These are phyloP conservation scores for Xylaria sp. DNA, from an alignment of 2,329 filamentous ascomycete species.

Conservation along the genomic window DNA sequence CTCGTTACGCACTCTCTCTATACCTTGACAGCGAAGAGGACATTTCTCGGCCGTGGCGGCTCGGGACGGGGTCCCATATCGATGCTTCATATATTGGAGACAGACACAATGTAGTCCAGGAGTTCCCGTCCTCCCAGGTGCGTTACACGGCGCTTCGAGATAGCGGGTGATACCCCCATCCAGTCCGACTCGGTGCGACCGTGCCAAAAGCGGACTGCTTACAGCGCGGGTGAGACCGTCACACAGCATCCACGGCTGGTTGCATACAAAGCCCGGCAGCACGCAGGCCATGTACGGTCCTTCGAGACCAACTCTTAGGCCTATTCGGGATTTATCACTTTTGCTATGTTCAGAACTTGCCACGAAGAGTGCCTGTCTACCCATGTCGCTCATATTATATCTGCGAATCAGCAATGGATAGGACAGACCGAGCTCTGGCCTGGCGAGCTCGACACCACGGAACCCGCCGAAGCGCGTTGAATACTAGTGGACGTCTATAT, in stretches of 20 bases:
- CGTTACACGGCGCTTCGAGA: conserved; percentile 6
- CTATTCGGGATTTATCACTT: not conserved
- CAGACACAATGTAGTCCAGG: not conserved
- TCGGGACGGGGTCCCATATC: not conserved
- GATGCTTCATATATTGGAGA: conserved; percentile 22
- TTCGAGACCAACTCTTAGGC: not conserved
- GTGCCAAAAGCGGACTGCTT: not conserved
- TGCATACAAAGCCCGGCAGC: conserved; percentile 4
- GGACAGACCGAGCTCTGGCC: not conserved
- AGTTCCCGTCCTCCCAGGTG: conserved; percentile 9
- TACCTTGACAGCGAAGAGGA: not conserved
- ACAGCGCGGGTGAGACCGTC: not conserved
- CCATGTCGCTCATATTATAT: not conserved
- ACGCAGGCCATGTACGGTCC: conserved; percentile 1
- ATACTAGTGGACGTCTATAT: not conserved
- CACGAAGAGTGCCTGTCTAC: not conserved
- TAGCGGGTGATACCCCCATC: not conserved
- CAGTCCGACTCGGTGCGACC: conserved; percentile 15
- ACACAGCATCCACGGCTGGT: conserved; percentile 1
- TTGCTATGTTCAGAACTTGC: not conserved
- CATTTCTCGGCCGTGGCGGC: not conserved
- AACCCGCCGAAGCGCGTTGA: not conserved
- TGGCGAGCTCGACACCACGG: not conserved
- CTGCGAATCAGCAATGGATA: not conserved
- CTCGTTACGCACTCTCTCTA: not conserved